Percentiles rank a stretch among this genome's conserved stretches.
Conservation (phyloP, 2,329 filamentous ascomycete genomes). For the Alternaria rosae region DNA sequence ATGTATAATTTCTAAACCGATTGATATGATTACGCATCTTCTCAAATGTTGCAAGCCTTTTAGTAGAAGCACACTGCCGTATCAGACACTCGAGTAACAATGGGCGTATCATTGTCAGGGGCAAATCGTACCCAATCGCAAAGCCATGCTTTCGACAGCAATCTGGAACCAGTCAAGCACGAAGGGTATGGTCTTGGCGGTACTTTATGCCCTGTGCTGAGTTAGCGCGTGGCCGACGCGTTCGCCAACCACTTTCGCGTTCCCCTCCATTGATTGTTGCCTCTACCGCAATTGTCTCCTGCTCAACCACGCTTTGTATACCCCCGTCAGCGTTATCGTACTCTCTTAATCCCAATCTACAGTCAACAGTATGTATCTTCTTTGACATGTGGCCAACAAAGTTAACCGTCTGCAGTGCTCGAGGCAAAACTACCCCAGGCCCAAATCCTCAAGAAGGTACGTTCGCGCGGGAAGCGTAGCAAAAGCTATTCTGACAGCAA, state of each 20-base stretch:
- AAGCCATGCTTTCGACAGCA: neutral
- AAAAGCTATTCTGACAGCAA: conserved; percentile 19
- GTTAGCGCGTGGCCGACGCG: conserved; percentile 33
- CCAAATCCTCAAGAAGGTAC: conserved; percentile 89
- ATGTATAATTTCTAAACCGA: neutral
- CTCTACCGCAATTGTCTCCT: conserved; percentile 16
- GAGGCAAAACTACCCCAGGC: conserved; percentile 98
- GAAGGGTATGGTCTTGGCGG: conserved; percentile 7
- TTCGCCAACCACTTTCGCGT: conserved; percentile 26
- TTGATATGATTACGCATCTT: neutral
- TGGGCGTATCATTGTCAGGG: neutral
- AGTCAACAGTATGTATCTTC: conserved; percentile 28
- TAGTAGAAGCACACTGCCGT: neutral
- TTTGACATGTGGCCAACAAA: neutral
- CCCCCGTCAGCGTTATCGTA: conserved; percentile 1
- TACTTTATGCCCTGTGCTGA: conserved; percentile 19
- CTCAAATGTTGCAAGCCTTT: neutral
- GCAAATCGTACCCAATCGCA: neutral
- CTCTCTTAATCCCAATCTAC: conserved; percentile 3
- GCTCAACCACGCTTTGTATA: conserved; percentile 15
- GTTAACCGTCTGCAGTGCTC: conserved; percentile 69
- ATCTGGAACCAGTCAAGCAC: neutral
- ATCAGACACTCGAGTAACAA: neutral
- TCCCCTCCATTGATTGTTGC: conserved; percentile 29
- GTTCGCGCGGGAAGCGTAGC: neutral